Evolutionary conservation across 176 grass and related monocot genomes (phyloP).

Genomic region (Melocanna baccifera): DNA sequence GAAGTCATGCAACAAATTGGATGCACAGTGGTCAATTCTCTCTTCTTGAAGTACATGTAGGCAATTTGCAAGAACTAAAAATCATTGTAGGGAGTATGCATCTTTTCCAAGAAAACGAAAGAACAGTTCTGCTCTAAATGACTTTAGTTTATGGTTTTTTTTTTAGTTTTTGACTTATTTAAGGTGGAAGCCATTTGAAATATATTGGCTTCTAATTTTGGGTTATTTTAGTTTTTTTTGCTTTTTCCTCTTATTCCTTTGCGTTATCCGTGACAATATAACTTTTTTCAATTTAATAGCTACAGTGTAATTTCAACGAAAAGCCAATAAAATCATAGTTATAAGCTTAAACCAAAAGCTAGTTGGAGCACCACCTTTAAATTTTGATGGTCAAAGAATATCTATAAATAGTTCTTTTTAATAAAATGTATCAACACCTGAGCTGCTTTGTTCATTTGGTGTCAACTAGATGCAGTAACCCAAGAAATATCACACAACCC

Average conservation of each 20-base stretch:
- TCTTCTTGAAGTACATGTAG: not conserved
- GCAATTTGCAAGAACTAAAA: not conserved
- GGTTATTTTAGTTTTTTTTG: too few species aligned
- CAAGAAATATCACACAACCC: not conserved
- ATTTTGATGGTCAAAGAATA: not conserved
- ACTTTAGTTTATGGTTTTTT: too few species aligned
- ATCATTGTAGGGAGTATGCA: not conserved
- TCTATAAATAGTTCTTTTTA: not conserved
- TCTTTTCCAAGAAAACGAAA: conserved; percentile 31
- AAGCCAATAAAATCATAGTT: too few species aligned
- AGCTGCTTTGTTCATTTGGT: not conserved
- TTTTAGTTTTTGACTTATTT: too few species aligned
- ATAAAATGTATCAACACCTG: not conserved
- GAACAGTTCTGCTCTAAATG: too few species aligned
- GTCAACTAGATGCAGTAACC: not conserved
- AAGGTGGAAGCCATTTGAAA: too few species aligned
- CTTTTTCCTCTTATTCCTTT: too few species aligned
- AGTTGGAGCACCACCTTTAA: not conserved
- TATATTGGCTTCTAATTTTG: too few species aligned
- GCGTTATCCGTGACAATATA: too few species aligned
- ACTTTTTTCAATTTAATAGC: too few species aligned
- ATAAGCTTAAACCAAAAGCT: too few species aligned
- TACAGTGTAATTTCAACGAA: too few species aligned
- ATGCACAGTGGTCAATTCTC: not conserved
- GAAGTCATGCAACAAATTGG: not conserved